Evolutionary conservation across 257 asterid species (phyloP).

Genomic region (Craterostigma plantagineum): DNA sequence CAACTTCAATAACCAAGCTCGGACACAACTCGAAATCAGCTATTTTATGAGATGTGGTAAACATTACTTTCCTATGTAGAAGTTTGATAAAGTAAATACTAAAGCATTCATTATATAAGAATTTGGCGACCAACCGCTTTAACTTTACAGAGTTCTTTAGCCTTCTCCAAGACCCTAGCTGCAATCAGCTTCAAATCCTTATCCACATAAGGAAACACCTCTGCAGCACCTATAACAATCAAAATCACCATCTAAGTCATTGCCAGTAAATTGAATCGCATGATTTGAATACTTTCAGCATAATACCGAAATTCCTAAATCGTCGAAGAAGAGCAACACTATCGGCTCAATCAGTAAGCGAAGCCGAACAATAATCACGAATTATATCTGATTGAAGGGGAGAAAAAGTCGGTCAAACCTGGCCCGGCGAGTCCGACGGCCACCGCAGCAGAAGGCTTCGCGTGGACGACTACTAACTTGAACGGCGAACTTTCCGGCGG

Average conservation of each 20-base stretch:
- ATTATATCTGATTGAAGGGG: background rate
- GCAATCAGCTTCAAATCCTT: slow-evolving; percentile 60
- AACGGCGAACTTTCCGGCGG: slow-evolving; percentile 24
- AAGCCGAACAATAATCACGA: background rate
- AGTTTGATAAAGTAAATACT: background rate
- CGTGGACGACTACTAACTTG: slow-evolving; percentile 50
- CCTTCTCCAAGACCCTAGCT: slow-evolving; percentile 37
- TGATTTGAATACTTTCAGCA: background rate
- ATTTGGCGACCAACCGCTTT: slow-evolving; percentile 25
- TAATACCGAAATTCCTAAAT: background rate
- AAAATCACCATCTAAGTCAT: background rate
- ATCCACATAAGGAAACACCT: slow-evolving; percentile 48
- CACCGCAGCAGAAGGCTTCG: slow-evolving; percentile 36
- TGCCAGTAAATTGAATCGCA: slow-evolving; percentile 1
- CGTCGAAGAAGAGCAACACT: background rate
- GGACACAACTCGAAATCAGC: background rate
- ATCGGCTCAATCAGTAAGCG: background rate
- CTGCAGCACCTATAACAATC: slow-evolving; percentile 36
- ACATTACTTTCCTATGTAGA: too few relatives aligned
- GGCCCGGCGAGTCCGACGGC: slow-evolving; percentile 56
- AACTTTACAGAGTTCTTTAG: slow-evolving; percentile 40
- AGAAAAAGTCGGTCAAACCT: slow-evolving; percentile 16
- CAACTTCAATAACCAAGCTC: background rate
- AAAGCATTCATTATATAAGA: background rate
- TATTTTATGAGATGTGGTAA: background rate